Conservation (phyloP, 2,329 filamentous ascomycete genomes). For the Chaetoscypha palmicola region DNA sequence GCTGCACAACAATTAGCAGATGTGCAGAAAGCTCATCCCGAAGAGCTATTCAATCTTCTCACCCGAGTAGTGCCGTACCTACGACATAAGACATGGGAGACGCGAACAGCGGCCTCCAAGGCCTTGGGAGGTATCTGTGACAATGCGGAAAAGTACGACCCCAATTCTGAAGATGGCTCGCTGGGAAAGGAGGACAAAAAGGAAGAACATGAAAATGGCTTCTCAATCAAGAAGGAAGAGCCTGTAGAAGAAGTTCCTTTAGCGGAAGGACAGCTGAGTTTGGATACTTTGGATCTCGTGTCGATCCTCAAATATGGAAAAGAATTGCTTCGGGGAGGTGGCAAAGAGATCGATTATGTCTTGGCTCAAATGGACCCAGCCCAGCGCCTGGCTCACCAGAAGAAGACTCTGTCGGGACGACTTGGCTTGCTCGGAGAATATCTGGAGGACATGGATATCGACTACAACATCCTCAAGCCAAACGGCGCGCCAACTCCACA, state of each 20-base stretch:
- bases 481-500: slow-evolving; percentile 21
- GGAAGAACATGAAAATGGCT: slow-evolving; percentile 38
- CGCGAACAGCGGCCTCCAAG: slow-evolving; percentile 84
- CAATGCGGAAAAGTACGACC: slow-evolving; percentile 81
- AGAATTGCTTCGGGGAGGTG: slow-evolving; percentile 73
- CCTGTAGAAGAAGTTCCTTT: slow-evolving; percentile 40
- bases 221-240: slow-evolving; percentile 51
- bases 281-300: slow-evolving; percentile 69
- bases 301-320: slow-evolving; percentile 78
- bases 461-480: slow-evolving; percentile 37
- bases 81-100: slow-evolving; percentile 94
- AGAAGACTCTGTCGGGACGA: slow-evolving; percentile 76
- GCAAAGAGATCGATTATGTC: slow-evolving; percentile 75
- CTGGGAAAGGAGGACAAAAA: slow-evolving; percentile 38
- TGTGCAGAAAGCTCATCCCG: slow-evolving; percentile 95
- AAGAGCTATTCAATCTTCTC: slow-evolving; percentile 93
- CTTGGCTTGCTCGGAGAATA: slow-evolving; percentile 80
- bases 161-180: slow-evolving; percentile 65
- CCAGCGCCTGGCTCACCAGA: slow-evolving; percentile 75
- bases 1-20: slow-evolving; percentile 95
- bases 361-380: slow-evolving; percentile 76
- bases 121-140: slow-evolving; percentile 91
- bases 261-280: slow-evolving; percentile 53
- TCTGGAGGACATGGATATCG: slow-evolving; percentile 69
- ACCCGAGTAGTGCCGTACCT: slow-evolving; percentile 93